Conservation (phyloP, 2,329 filamentous ascomycete genomes). For the Aureobasidium zeae region DNA sequence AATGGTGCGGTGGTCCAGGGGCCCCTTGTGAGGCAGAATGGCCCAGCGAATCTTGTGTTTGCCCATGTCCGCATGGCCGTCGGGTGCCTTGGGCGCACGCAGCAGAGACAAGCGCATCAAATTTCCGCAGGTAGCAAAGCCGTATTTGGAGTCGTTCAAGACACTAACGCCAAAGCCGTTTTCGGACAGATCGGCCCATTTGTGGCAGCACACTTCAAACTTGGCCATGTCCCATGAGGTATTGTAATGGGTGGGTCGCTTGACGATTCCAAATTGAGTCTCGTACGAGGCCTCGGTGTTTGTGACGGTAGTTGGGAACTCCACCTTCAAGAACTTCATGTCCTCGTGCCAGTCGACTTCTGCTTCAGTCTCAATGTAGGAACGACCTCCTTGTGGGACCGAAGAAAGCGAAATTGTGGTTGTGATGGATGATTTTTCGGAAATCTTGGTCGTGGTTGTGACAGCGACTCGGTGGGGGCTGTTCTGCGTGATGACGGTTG, state of each 20-base stretch:
- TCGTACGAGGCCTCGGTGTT: slow-evolving; percentile 94
- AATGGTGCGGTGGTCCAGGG: slow-evolving; percentile 63
- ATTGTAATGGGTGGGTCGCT: slow-evolving; percentile 93
- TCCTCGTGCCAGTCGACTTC: slow-evolving; percentile 96
- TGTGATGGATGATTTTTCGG: slow-evolving; percentile 74
- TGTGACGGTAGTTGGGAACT: slow-evolving; percentile 85
- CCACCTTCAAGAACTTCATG: slow-evolving; percentile 97
- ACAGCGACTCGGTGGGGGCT: slow-evolving; percentile 71
- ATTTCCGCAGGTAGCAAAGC: slow-evolving; percentile 82
- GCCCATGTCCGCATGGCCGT: slow-evolving; percentile 88
- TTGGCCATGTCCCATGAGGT: slow-evolving; percentile 97
- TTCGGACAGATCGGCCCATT: slow-evolving; percentile 85
- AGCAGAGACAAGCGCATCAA: slow-evolving; percentile 83
- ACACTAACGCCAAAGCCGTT: slow-evolving; percentile 83
- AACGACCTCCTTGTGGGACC: slow-evolving; percentile 49
- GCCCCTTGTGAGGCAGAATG: slow-evolving; percentile 73
- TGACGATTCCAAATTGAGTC: slow-evolving; percentile 83
- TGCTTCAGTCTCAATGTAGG: slow-evolving; percentile 64
- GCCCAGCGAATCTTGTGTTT: slow-evolving; percentile 77
- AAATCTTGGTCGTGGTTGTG: slow-evolving; percentile 77
- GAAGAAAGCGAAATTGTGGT: slow-evolving; percentile 75
- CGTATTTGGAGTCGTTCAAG: slow-evolving; percentile 92
- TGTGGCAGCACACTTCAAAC: slow-evolving; percentile 93
- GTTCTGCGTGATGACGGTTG: slow-evolving; percentile 61
- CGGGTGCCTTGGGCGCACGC: slow-evolving; percentile 82